A percentile compares a stretch with the other conserved stretches of the same genome.
phyloP scores from a whole-genome alignment of 176 grass and related monocot genomes.

The Oryza punctata region DNA sequence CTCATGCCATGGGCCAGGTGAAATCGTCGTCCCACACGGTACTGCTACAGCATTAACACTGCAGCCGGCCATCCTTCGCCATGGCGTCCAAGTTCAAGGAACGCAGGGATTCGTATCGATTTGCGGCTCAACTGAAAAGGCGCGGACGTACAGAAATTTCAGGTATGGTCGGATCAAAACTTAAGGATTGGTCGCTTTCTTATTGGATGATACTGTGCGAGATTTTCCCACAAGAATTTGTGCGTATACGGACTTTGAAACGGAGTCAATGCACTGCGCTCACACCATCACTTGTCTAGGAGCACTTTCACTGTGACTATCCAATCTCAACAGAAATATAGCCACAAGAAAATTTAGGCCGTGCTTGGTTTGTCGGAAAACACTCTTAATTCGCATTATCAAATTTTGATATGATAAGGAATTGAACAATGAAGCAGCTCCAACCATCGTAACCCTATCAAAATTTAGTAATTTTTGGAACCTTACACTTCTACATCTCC shows the following conservation, averaged over 20 bases:
- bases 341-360: not conserved
- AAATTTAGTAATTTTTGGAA: no score
- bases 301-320: not conserved
- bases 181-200: not conserved
- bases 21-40: not conserved
- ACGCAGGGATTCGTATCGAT: slow-evolving; percentile 25
- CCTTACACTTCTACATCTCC: no score
- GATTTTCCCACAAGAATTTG: not conserved
- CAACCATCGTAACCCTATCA: not conserved
- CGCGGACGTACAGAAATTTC: slow-evolving; percentile 11
- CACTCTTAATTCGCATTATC: not conserved
- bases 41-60: slow-evolving; percentile 1
- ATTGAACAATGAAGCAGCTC: not conserved
- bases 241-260: not conserved
- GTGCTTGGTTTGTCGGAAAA: not conserved
- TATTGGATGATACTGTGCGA: not conserved
- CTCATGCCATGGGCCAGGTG: slow-evolving; percentile 12
- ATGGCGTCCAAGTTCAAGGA: slow-evolving; percentile 22
- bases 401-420: not conserved
- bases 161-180: slow-evolving; percentile 30
- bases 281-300: not conserved
- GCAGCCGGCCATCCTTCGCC: slow-evolving; percentile 12
- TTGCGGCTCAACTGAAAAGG: not conserved
- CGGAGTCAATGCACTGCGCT: not conserved
- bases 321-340: not conserved